Base-by-base conservation (phyloP, 768 basidiomycete genomes). In the Tricholoma terreum region DNA sequence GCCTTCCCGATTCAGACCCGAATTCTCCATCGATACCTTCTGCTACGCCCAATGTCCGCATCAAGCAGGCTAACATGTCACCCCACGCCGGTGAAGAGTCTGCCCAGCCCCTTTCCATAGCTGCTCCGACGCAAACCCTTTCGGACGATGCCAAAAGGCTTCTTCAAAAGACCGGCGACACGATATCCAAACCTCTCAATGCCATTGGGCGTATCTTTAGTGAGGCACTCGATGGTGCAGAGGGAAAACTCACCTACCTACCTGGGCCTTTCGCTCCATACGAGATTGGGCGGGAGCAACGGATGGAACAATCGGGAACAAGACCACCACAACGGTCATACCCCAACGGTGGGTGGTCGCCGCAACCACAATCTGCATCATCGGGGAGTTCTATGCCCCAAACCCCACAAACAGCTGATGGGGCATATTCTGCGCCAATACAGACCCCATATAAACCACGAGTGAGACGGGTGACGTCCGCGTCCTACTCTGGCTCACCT, bases 91-190 rank as follows among this genome's bases (percentile, higher is more conserved):
- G 94, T 31, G 94, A 96, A 74, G 94, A 96, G 69, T 90, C 94
- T 4, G 94, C 94, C 0, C 81, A 87, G 62, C 88, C 86, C 0
- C 81, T 96, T 9, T 73, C 90, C 0, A 74, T 92, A 8, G 79
- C 84, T 4, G 75, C 82, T 9, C 80, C 88, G 1, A 73, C 77
- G 0, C 80, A 80, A 65, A 76, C 75, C 0, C 65, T 83, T 19
- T 76, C 77, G 0, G 85, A 90, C 52, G 93, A 95, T 65, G 94
- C 93, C 1, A 84, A 84, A 36, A 81, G 87, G 21, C 81, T 96
- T 30, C 78, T 96, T 43, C 94, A 94, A 71, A 90, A 89, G 69
- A 96, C 94, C 0, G 92, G 94, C 7, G 91, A 94, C 67, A 90
- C 85, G 0, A 88, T 96, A 56, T 93, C 90, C 7, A 94, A 93